phyloP scores from a whole-genome alignment of 2,329 filamentous ascomycete species.

The Epichloe festucae region DNA sequence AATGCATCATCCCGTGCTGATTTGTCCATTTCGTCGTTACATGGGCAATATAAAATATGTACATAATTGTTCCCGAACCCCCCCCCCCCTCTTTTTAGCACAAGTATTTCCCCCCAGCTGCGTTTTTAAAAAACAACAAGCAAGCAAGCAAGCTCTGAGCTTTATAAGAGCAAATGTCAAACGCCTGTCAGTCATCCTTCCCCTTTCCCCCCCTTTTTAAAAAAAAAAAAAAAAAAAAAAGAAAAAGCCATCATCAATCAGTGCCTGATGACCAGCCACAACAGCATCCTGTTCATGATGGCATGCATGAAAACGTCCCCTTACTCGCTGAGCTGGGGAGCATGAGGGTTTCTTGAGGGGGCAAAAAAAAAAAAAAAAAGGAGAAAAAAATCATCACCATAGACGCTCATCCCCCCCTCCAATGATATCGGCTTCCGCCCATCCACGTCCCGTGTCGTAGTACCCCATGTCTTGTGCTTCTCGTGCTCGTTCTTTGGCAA shows the following conservation, averaged over 20 bases:
- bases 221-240: not conserved
- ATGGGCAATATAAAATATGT: not conserved
- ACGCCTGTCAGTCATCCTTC: too few species aligned
- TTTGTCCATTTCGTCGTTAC: not conserved
- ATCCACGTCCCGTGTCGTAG: constrained; percentile 21
- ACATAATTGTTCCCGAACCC: not conserved
- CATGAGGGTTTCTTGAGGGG: not conserved
- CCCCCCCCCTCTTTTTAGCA: not conserved
- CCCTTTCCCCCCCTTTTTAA: too few species aligned
- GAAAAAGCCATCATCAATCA: not conserved
- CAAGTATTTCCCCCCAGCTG: too few species aligned
- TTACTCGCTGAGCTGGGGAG: not conserved
- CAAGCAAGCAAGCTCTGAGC: too few species aligned
- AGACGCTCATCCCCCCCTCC: constrained; percentile 16
- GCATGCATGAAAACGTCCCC: not conserved
- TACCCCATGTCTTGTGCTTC: constrained; percentile 29
- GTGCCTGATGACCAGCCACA: too few species aligned
- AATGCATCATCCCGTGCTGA: not conserved
- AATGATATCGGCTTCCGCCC: constrained; percentile 15
- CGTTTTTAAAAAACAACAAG: too few species aligned
- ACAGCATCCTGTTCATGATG: not conserved
- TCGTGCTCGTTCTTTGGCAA: constrained; percentile 27
- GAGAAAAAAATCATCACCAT: not conserved
- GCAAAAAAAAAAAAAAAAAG: not conserved
- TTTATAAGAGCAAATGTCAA: too few species aligned